These are phyloP conservation scores for Tulasnella calospora DNA, from an alignment of 768 basidiomycete species.

Conservation along the genomic window DNA sequence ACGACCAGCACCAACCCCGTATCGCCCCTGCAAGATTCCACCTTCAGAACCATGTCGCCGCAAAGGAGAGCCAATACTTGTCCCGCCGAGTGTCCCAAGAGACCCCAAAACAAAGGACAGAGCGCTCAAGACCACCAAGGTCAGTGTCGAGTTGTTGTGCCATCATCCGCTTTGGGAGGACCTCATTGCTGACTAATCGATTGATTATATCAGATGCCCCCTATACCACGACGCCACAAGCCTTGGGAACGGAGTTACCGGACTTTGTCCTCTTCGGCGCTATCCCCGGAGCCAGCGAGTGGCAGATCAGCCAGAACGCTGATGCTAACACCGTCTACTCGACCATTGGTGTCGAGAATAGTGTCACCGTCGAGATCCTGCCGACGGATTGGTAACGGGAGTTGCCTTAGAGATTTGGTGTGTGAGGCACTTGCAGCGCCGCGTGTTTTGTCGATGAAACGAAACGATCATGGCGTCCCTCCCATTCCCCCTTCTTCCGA, in stretches of 20 bases:
- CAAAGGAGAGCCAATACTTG: not conserved
- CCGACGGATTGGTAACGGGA: not conserved
- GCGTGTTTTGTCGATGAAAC: not conserved
- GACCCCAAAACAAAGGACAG: not conserved
- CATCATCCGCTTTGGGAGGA: not conserved
- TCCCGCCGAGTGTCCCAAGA: not conserved
- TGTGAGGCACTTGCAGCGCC: not conserved
- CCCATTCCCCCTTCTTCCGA: not conserved
- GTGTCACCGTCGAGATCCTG: constrained; percentile 18
- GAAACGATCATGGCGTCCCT: not conserved
- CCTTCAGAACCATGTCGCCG: not conserved
- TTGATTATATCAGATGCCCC: constrained; percentile 8
- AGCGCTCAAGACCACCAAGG: not conserved
- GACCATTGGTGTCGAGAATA: not conserved
- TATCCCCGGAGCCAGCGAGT: not conserved
- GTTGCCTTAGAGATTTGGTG: not conserved
- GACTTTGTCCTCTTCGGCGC: not conserved
- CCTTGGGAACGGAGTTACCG: not conserved
- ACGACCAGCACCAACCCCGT: not conserved
- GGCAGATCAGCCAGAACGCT: not conserved
- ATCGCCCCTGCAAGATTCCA: not conserved
- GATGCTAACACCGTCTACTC: not conserved
- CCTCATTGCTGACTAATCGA: not conserved
- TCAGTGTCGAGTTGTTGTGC: not conserved
- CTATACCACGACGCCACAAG: not conserved